Percentiles rank a stretch among this genome's conserved stretches.
These are phyloP conservation scores for Globisporangium lucens DNA, from an alignment of 352 stramenopile genomes.

Conservation along the genomic window DNA sequence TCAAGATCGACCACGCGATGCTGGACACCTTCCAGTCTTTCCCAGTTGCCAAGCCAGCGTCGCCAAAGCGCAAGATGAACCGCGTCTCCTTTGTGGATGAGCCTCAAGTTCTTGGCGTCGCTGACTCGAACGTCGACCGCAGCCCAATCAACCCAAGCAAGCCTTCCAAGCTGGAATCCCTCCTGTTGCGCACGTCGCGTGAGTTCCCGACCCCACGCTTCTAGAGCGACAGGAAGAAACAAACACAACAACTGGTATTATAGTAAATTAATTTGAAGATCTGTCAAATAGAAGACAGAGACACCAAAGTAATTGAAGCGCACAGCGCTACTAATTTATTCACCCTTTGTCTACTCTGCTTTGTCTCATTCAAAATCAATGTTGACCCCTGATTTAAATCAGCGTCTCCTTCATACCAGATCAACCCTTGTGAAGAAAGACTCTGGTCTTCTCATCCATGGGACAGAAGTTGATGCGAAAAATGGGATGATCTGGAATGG, in stretches of 20 bases:
- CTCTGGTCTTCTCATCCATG: no score
- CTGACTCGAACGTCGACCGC: conserved; percentile 71
- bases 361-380: not conserved
- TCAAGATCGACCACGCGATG: conserved; percentile 85
- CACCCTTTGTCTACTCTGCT: not conserved
- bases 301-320: conserved; percentile 2
- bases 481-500: not conserved
- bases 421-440: no score
- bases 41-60: not conserved
- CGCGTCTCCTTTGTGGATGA: conserved; percentile 68
- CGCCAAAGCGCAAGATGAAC: conserved; percentile 30
- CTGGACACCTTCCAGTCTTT: conserved; percentile 56
- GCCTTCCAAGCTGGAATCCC: conserved; percentile 78
- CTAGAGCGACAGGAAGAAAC: conserved; percentile 26
- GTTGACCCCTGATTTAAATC: not conserved
- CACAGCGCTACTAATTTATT: conserved; percentile 18
- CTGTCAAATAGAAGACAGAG: conserved; percentile 15
- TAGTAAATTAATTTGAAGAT: conserved; percentile 15
- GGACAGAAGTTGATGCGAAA: not conserved
- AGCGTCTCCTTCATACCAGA: not conserved
- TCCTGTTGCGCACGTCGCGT: conserved; percentile 77
- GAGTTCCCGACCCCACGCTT: conserved; percentile 78
- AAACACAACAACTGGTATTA: conserved; percentile 9
- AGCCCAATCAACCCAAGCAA: conserved; percentile 72
- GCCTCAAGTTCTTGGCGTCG: conserved; percentile 61